A percentile compares a stretch with the other conserved stretches of the same genome.
These are phyloP conservation scores for Hygrocybe coccinea DNA, from an alignment of 768 basidiomycete genomes.

Conservation along the genomic window DNA sequence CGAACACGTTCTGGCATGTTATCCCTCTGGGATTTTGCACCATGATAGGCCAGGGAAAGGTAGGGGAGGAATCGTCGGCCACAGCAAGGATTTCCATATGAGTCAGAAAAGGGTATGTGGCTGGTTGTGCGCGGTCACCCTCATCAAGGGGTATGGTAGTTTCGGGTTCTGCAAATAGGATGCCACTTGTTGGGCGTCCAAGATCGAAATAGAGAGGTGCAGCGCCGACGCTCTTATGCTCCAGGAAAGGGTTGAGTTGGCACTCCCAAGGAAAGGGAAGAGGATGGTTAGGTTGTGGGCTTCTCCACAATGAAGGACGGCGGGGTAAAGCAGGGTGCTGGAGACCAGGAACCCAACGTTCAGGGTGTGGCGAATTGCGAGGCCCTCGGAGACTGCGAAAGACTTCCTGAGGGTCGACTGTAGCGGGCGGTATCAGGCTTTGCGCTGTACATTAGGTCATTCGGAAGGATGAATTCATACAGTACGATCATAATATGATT, in stretches of 20 bases:
- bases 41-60: constrained; percentile 54
- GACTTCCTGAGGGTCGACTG: constrained; percentile 28
- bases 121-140: constrained; percentile 50
- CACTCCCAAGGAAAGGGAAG: constrained; percentile 46
- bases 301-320: constrained; percentile 42
- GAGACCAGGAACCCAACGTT: constrained; percentile 46
- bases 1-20: constrained; percentile 47
- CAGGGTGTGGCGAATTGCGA: constrained; percentile 32
- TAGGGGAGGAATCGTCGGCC: constrained; percentile 45
- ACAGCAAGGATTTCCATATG: constrained; percentile 52
- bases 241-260: constrained; percentile 55
- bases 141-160: constrained; percentile 28
- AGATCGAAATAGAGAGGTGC: constrained; percentile 49
- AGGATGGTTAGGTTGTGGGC: constrained; percentile 34
- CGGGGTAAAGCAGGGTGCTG: constrained; percentile 48
- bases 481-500: not conserved
- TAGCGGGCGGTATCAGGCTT: constrained; percentile 18
- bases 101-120: constrained; percentile 57
- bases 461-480: not conserved
- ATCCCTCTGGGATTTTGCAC: constrained; percentile 45
- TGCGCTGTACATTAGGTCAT: not conserved
- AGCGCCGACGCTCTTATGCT: constrained; percentile 38
- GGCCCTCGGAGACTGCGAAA: constrained; percentile 31
- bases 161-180: constrained; percentile 29
- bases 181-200: constrained; percentile 19